Evolutionary conservation across 2,329 filamentous ascomycete species (phyloP).

Genomic region (Aschersonia sp.): DNA sequence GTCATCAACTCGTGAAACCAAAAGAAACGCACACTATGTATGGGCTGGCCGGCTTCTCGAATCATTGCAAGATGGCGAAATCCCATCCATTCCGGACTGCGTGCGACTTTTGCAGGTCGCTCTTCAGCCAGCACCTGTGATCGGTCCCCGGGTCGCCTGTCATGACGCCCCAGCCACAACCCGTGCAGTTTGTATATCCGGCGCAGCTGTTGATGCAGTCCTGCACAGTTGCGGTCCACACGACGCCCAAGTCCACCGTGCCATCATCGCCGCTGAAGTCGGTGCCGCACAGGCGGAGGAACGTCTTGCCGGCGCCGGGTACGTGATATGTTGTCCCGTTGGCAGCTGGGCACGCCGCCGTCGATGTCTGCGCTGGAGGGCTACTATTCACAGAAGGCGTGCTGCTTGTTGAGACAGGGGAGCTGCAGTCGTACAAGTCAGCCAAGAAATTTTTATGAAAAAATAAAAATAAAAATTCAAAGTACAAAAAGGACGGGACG

Average conservation of each 20-base stretch:
- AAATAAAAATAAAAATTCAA: too few species aligned
- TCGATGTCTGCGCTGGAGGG: slow-evolving; percentile 1
- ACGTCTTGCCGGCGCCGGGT: slow-evolving; percentile 22
- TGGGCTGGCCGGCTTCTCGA: neutral
- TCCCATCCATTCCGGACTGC: slow-evolving; percentile 22
- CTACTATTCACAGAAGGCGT: neutral
- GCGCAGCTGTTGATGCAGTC: slow-evolving; percentile 31
- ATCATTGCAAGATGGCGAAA: slow-evolving; percentile 23
- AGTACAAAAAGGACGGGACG: too few species aligned
- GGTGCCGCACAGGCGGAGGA: slow-evolving; percentile 28
- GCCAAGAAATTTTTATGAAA: too few species aligned
- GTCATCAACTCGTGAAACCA: too few species aligned
- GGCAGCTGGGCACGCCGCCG: slow-evolving; percentile 23
- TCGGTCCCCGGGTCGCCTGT: slow-evolving; percentile 21
- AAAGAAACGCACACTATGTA: too few species aligned
- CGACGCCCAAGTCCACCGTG: slow-evolving; percentile 19
- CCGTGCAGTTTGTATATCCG: slow-evolving; percentile 22
- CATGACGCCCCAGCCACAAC: slow-evolving; percentile 29
- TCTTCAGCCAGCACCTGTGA: slow-evolving; percentile 30
- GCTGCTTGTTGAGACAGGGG: neutral
- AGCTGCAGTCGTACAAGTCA: neutral
- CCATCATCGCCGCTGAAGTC: slow-evolving; percentile 24
- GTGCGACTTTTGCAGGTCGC: slow-evolving; percentile 16
- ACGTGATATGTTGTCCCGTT: slow-evolving; percentile 29
- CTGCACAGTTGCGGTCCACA: slow-evolving; percentile 22